Evolutionary conservation across 352 stramenopile genomes (phyloP), one percentile per base, ranked within the genome.

Genomic region (Globisporangium alternatum): DNA sequence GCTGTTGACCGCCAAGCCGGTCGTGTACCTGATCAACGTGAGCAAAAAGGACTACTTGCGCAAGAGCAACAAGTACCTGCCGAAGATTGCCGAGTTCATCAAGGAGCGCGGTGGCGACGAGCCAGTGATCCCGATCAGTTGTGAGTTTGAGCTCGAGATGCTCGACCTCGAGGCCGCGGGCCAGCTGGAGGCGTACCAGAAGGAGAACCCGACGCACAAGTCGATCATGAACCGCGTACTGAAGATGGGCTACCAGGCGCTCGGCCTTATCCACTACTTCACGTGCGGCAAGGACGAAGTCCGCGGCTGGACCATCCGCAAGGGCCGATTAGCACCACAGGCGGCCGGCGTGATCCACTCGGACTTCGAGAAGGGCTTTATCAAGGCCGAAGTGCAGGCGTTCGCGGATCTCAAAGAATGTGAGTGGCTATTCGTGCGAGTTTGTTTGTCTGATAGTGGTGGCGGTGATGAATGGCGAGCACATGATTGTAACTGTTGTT

Each of bases 331-430:
- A 67, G 97, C 97, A 80, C 97, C 97, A 10, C 96, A 99, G 77
- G 97, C 97, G 56, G 98, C 98, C 45, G 97, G 97, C 74, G 95
- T 98, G 10, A 99, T 99, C 83, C 98, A 99, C 83, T 96, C 93
- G 44, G 98, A 99, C 78, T 99, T 99, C 69, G 98, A 99, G 85
- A 95, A 98, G 76, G 97, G 97, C 60, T 99, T 99, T 77, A 99
- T 99, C 74, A 97, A 93, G 76, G 96, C 96, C 31, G 88, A 96
- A 83, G 86, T 94, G 12, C 84, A 93, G 74, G 69, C 85, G 12
- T 96, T 95, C 64, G 84, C 84, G n/a, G 88, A 96, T 70, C 64
- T 96, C 62, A 96, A 96, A 87, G 88, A 96, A 64, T 66, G 87
- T 93, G 87, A 61, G 86, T 22, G 48, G 39, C 17, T n/a, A 9